These are phyloP conservation scores for Pythium plurisporium DNA, from an alignment of 352 stramenopile species.

Conservation along the genomic window DNA sequence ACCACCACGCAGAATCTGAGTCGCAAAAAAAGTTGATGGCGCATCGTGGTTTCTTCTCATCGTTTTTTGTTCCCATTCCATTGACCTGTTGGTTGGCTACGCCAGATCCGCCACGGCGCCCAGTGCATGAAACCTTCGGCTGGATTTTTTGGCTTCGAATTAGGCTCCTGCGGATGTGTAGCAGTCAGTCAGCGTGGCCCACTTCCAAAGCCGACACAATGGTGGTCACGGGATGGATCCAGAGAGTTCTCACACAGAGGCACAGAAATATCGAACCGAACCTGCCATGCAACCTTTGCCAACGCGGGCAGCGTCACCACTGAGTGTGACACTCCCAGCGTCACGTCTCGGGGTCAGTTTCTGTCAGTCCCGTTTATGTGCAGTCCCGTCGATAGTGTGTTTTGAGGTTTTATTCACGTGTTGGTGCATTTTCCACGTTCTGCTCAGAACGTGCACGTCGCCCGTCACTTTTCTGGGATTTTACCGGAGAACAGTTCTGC, in stretches of 20 bases:
- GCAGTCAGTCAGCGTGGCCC: background rate
- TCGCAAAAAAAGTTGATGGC: background rate
- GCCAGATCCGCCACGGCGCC: background rate
- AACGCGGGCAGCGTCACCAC: constrained; percentile 9
- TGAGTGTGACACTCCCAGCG: constrained; percentile 17
- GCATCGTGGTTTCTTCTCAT: too few species aligned
- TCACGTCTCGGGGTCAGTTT: constrained; percentile 18
- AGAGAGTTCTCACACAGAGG: too few species aligned
- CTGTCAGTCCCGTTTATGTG: background rate
- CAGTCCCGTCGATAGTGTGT: constrained; percentile 6
- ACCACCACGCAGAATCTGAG: too few species aligned
- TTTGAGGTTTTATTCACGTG: background rate
- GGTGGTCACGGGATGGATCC: constrained; percentile 3
- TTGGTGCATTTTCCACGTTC: background rate
- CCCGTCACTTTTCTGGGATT: background rate
- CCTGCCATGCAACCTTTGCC: background rate
- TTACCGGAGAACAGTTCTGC: background rate
- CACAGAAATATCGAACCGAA: constrained; percentile 9
- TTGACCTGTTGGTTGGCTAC: too few species aligned
- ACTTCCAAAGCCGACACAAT: constrained; percentile 7
- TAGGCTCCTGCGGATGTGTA: background rate
- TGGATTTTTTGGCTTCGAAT: constrained; percentile 1
- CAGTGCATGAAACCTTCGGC: background rate
- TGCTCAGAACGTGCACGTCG: background rate
- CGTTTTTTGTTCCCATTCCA: too few species aligned